These are phyloP conservation scores for Salicornia ramosissima DNA, from an alignment of 148 eudicot genomes.

Conservation along the genomic window DNA sequence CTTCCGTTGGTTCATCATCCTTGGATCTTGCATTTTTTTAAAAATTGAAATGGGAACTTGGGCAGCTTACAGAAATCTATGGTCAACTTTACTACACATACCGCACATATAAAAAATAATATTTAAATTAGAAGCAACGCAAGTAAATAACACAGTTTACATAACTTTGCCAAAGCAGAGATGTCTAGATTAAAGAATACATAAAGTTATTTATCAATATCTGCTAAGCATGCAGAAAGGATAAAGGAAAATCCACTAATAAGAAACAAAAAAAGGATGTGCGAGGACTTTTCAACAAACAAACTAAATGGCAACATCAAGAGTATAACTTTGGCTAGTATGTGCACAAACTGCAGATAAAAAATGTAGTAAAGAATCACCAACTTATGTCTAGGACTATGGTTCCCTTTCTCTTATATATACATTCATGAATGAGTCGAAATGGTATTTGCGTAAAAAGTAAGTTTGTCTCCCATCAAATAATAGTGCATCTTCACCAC, in stretches of 20 bases:
- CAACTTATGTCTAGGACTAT: neutral
- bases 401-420: no score
- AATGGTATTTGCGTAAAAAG: no score
- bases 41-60: neutral
- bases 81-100: neutral
- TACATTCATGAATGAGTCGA: no score
- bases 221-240: neutral
- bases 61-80: neutral
- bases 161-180: neutral
- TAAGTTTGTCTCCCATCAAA: no score
- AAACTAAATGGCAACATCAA: neutral
- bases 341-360: neutral
- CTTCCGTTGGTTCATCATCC: slow-evolving; percentile 43
- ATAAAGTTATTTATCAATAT: neutral
- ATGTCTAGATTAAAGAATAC: neutral
- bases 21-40: slow-evolving; percentile 52
- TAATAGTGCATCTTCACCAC: no score
- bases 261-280: neutral
- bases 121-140: no score
- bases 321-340: neutral
- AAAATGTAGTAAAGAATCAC: neutral
- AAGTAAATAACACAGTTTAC: neutral
- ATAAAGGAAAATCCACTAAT: neutral
- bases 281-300: neutral
- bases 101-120: neutral